These are phyloP conservation scores for Ochetophila trinervis DNA, from an alignment of 306 rosid species.

Conservation along the genomic window DNA sequence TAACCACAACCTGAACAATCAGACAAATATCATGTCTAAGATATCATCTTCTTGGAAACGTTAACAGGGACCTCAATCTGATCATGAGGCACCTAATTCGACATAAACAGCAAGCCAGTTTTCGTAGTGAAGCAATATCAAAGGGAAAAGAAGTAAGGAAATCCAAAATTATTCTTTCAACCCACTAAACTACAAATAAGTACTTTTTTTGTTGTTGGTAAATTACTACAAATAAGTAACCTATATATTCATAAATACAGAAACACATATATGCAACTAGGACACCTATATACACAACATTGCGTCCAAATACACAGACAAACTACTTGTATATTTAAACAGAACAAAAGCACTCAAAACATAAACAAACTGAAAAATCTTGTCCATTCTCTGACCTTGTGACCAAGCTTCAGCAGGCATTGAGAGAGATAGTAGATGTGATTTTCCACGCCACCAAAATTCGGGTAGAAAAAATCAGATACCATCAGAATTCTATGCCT, in stretches of 20 bases:
- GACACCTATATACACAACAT: too few species aligned
- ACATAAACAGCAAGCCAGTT: background rate
- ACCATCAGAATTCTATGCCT: constrained; percentile 74
- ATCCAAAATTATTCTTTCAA: too few species aligned
- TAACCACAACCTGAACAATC: constrained; percentile 72
- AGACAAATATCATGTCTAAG: background rate
- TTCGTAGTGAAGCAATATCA: too few species aligned
- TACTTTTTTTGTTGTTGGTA: too few species aligned
- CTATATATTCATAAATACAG: too few species aligned
- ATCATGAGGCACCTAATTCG: background rate
- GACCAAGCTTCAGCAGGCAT: constrained; percentile 84
- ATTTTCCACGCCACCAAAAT: constrained; percentile 88
- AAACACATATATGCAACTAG: too few species aligned
- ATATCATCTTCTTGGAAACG: background rate
- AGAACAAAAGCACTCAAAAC: background rate
- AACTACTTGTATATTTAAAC: background rate
- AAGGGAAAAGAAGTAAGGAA: too few species aligned
- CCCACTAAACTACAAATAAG: too few species aligned
- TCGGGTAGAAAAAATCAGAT: constrained; percentile 94
- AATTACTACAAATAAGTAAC: too few species aligned
- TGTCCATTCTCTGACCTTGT: constrained; percentile 55
- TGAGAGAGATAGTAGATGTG: constrained; percentile 84
- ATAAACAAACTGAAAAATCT: constrained; percentile 10
- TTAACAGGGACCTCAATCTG: background rate
- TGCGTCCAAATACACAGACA: background rate